These are phyloP conservation scores for Pyropia yezoensis DNA, from an alignment of 23 red algal species.

Conservation along the genomic window DNA sequence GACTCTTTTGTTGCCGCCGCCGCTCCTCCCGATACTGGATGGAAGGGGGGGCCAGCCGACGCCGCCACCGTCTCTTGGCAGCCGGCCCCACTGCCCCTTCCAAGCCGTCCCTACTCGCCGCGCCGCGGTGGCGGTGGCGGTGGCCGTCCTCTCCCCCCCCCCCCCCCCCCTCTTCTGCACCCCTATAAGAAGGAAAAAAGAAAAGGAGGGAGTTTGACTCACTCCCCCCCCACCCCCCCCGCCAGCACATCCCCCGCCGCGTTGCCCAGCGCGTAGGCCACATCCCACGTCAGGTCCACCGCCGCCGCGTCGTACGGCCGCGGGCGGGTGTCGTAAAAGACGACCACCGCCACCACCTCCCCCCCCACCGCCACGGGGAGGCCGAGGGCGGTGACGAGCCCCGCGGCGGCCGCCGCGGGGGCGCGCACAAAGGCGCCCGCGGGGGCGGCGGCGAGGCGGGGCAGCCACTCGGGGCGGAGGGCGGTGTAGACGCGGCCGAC, in stretches of 20 bases:
- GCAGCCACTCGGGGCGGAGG: slow-evolving; percentile 1
- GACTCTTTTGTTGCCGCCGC: no score
- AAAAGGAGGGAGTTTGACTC: no score
- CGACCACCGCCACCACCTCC: not conserved
- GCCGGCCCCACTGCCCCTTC: no score
- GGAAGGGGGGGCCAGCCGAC: no score
- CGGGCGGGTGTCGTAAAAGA: not conserved
- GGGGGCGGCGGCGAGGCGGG: not conserved
- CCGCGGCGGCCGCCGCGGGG: not conserved
- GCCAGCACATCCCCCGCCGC: not conserved
- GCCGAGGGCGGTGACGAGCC: not conserved
- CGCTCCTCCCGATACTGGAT: no score
- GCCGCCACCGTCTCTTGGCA: no score
- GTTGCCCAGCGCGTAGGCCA: not conserved
- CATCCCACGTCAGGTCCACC: not conserved
- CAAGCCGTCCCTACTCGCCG: no score
- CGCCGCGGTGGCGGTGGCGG: no score
- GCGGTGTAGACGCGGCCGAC: not conserved
- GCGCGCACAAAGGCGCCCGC: not conserved
- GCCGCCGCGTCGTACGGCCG: not conserved
- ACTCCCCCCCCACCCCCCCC: no score
- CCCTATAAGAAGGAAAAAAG: no score
- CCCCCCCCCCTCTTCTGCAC: no score
- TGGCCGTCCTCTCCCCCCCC: no score
- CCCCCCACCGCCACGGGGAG: not conserved